These are phyloP conservation scores for Boeremia exigua DNA, from an alignment of 2,329 filamentous ascomycete genomes.

Conservation along the genomic window DNA sequence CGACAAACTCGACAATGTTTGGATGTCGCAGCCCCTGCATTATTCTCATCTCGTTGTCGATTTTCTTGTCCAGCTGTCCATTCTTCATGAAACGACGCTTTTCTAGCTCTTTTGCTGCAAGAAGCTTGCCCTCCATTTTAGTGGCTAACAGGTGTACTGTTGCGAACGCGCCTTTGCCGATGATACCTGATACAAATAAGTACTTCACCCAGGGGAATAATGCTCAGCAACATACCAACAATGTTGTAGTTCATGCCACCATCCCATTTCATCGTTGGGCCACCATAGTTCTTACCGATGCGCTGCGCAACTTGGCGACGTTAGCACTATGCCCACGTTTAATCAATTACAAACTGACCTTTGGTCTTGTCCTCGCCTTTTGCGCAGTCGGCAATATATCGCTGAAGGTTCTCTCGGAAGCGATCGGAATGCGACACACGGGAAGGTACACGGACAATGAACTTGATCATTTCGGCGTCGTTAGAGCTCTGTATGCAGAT, in stretches of 20 bases:
- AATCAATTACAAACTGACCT: conserved; percentile 12
- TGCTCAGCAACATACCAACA: conserved; percentile 49
- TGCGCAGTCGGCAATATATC: conserved; percentile 62
- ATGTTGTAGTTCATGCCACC: conserved; percentile 87
- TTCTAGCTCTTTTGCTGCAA: conserved; percentile 92
- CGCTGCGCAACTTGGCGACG: conserved; percentile 25
- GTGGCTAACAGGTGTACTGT: conserved; percentile 89
- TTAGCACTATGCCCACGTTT: not conserved
- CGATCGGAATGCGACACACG: conserved; percentile 69
- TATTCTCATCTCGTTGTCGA: conserved; percentile 96
- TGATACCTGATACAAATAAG: conserved; percentile 57
- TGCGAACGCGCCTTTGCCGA: conserved; percentile 95
- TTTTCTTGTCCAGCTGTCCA: conserved; percentile 84
- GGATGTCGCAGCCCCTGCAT: conserved; percentile 85
- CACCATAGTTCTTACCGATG: conserved; percentile 34
- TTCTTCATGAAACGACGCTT: conserved; percentile 94
- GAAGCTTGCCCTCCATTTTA: conserved; percentile 81
- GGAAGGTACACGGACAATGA: conserved; percentile 83
- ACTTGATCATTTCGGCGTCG: conserved; percentile 70
- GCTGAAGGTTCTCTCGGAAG: conserved; percentile 72
- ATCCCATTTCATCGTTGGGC: conserved; percentile 75
- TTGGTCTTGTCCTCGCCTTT: conserved; percentile 33
- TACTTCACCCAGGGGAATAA: not conserved
- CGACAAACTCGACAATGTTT: conserved; percentile 90
- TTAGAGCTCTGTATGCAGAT: conserved; percentile 69